Evolutionary conservation across 108 stramenopile species (phyloP).

Genomic region (Conticribra weissflogii): DNA sequence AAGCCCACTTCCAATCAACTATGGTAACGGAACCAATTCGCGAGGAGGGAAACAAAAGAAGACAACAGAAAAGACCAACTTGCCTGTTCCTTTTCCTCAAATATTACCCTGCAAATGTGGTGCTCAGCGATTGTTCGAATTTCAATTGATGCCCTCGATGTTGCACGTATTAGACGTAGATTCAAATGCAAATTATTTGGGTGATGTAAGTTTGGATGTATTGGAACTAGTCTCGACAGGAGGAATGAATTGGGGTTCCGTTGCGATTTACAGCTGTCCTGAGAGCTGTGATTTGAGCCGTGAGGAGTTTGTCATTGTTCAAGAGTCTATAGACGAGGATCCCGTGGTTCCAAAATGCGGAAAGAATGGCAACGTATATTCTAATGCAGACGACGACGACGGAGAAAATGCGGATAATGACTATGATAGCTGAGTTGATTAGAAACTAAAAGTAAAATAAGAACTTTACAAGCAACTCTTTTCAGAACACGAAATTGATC

Average conservation of each 20-base stretch:
- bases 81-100: slow-evolving; percentile 23
- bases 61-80: not conserved
- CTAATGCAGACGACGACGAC: not conserved
- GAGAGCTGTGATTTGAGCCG: slow-evolving; percentile 52
- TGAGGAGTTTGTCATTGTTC: slow-evolving; percentile 66
- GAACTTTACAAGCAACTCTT: too few species aligned
- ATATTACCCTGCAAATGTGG: slow-evolving; percentile 60
- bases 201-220: slow-evolving; percentile 7
- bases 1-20: slow-evolving; percentile 2
- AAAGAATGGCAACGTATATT: not conserved
- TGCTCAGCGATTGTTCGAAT: slow-evolving; percentile 62
- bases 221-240: slow-evolving; percentile 45
- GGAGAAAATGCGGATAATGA: not conserved
- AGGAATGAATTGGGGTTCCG: slow-evolving; percentile 85
- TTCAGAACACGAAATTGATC: too few species aligned
- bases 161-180: slow-evolving; percentile 80
- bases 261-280: slow-evolving; percentile 78
- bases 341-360: not conserved
- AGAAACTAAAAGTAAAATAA: too few species aligned
- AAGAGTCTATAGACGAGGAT: slow-evolving; percentile 21
- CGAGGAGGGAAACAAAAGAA: slow-evolving; percentile 14
- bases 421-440: too few species aligned
- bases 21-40: not conserved
- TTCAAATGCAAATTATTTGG: slow-evolving; percentile 22
- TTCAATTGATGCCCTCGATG: slow-evolving; percentile 74